Percentiles rank a stretch among this genome's conserved stretches.
Conservation (phyloP, 1,284 basidiomycete genomes). For the Pterulicium gracile region DNA sequence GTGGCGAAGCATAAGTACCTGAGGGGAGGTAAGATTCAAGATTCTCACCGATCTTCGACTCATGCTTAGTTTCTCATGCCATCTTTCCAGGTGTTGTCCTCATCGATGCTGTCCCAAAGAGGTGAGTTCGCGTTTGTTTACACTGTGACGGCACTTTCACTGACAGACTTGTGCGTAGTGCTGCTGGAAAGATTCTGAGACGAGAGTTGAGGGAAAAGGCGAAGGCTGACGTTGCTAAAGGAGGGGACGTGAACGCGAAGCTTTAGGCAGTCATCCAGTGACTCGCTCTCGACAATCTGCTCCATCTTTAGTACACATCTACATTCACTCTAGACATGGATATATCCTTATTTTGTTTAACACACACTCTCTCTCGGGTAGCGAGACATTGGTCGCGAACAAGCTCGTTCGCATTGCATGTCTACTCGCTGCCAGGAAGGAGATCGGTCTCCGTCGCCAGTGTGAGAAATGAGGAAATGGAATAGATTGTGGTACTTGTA, state of each 20-base stretch:
- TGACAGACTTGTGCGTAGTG: constrained; percentile 25
- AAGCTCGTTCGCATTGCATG: too few species aligned
- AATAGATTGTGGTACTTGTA: too few species aligned
- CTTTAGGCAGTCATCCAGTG: too few species aligned
- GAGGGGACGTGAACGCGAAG: constrained; percentile 13
- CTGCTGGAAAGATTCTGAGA: constrained; percentile 64
- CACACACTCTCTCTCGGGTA: too few species aligned
- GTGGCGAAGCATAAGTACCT: constrained; percentile 60
- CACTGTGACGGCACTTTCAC: constrained; percentile 4
- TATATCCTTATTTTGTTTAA: too few species aligned
- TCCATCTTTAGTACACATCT: too few species aligned
- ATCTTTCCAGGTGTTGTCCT: constrained; percentile 39
- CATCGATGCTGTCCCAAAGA: constrained; percentile 55
- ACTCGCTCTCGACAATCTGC: too few species aligned
- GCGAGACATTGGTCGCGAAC: too few species aligned
- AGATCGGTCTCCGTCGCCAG: too few species aligned
- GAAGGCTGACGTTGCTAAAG: constrained; percentile 33
- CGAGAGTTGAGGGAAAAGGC: constrained; percentile 42
- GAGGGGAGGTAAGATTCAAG: constrained; percentile 35
- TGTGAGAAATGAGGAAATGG: too few species aligned
- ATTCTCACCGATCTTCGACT: not conserved
- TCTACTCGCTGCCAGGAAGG: too few species aligned
- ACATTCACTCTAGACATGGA: too few species aligned
- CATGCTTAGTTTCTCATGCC: not conserved
- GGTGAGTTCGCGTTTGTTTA: constrained; percentile 24